A percentile compares a stretch with the other conserved stretches of the same genome.
Conservation (phyloP, 1,284 basidiomycete species). For the Termitomyces sp. region DNA sequence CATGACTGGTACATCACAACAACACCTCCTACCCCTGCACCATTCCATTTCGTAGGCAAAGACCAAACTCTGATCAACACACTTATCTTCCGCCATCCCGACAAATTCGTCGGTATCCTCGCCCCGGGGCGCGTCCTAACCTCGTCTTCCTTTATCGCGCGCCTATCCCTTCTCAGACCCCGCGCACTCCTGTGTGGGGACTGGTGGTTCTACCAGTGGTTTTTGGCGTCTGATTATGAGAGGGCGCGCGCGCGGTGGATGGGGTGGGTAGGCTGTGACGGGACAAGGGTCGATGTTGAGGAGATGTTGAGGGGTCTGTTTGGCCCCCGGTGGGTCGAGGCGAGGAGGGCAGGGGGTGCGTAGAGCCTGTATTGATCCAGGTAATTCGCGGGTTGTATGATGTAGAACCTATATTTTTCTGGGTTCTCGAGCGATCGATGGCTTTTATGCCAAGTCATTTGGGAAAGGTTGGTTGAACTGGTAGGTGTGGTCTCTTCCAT, state of each 20-base stretch:
- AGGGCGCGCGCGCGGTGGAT: slow-evolving; percentile 19
- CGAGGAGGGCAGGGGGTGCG: slow-evolving; percentile 2
- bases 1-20: too few species aligned
- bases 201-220: slow-evolving; percentile 50
- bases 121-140: slow-evolving; percentile 18
- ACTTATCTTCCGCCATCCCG: slow-evolving; percentile 43
- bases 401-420: too few species aligned
- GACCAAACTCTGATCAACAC: slow-evolving; percentile 51
- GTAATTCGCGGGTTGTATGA: too few species aligned
- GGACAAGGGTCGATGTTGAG: slow-evolving; percentile 2
- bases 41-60: slow-evolving; percentile 46
- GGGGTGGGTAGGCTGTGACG: slow-evolving; percentile 7
- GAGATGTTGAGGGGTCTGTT: slow-evolving; percentile 12
- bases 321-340: slow-evolving; percentile 15
- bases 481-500: too few species aligned
- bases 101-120: slow-evolving; percentile 39
- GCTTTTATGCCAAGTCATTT: too few species aligned
- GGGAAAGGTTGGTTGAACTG: too few species aligned
- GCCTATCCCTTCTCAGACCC: too few species aligned
- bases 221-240: slow-evolving; percentile 31
- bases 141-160: neutral
- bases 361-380: too few species aligned
- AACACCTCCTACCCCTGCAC: slow-evolving; percentile 1
- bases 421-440: too few species aligned
- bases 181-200: slow-evolving; percentile 21